phyloP scores from a whole-genome alignment of 129 eudicot species.

The Arctium minus region DNA sequence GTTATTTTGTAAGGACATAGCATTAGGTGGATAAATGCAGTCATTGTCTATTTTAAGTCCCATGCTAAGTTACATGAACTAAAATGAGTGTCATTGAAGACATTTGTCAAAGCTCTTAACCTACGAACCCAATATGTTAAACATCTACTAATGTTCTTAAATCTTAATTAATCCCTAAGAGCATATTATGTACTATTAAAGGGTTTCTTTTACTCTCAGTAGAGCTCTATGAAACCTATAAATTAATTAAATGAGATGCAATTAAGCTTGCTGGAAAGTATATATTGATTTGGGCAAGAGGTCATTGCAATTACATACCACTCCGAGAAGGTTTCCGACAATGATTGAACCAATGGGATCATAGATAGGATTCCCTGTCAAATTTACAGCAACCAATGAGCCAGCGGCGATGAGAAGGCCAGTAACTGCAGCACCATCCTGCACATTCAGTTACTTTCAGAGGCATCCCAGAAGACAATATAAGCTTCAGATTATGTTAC shows the following conservation, averaged over 20 bases:
- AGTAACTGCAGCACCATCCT: conserved; percentile 99
- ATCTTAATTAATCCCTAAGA: background rate
- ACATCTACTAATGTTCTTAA: too few species aligned
- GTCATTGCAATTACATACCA: conserved; percentile 45
- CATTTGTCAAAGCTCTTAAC: background rate
- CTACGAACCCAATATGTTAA: background rate
- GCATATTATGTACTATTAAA: background rate
- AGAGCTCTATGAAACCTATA: background rate
- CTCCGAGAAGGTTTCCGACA: conserved; percentile 97
- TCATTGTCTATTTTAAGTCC: too few species aligned
- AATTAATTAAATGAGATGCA: background rate
- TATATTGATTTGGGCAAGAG: background rate
- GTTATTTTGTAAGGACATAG: too few species aligned
- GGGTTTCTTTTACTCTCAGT: background rate
- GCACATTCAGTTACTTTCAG: conserved; percentile 23
- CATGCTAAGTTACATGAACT: background rate
- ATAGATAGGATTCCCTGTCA: conserved; percentile 90
- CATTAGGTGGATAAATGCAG: too few species aligned
- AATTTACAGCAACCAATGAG: conserved; percentile 81
- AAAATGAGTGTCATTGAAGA: background rate
- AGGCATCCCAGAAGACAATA: conserved; percentile 4
- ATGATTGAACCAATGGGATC: conserved; percentile 96
- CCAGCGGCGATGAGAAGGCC: conserved; percentile 92
- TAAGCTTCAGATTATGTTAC: background rate
- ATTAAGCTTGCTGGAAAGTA: background rate